Evolutionary conservation across 2,329 filamentous ascomycete species (phyloP).

Genomic region (Penicillium sp.): DNA sequence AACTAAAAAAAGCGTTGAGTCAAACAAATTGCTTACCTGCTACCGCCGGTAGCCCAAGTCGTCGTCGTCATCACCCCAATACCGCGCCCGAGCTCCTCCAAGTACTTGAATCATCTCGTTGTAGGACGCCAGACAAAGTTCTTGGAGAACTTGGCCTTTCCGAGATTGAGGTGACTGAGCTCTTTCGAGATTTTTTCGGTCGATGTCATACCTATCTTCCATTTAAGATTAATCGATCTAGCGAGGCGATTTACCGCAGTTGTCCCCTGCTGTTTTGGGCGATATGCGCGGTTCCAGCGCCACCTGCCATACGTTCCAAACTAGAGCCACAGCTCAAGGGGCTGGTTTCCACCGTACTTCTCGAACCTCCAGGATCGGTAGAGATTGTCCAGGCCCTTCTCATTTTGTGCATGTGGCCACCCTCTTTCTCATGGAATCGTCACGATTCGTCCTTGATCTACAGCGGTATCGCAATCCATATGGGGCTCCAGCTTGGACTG

Average conservation of each 20-base stretch:
- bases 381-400: not conserved
- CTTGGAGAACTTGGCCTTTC: not conserved
- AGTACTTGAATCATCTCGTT: not conserved
- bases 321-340: not conserved
- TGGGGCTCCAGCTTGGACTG: not conserved
- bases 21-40: not conserved
- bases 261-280: not conserved
- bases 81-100: not conserved
- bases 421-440: not conserved
- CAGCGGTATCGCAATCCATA: not conserved
- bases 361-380: not conserved
- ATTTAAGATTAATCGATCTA: not conserved
- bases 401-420: not conserved
- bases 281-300: not conserved
- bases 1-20: not conserved
- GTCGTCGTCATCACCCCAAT: not conserved
- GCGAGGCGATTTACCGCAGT: not conserved
- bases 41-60: not conserved
- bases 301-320: not conserved
- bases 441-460: not conserved
- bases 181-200: not conserved
- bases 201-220: not conserved
- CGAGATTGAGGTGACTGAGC: not conserved
- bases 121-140: not conserved
- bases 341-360: not conserved